A percentile compares a stretch with the other conserved stretches of the same genome.
Evolutionary conservation across 805 yeast genomes (phyloP).

Genomic region (Vanderwaltozyma verrucispora): DNA sequence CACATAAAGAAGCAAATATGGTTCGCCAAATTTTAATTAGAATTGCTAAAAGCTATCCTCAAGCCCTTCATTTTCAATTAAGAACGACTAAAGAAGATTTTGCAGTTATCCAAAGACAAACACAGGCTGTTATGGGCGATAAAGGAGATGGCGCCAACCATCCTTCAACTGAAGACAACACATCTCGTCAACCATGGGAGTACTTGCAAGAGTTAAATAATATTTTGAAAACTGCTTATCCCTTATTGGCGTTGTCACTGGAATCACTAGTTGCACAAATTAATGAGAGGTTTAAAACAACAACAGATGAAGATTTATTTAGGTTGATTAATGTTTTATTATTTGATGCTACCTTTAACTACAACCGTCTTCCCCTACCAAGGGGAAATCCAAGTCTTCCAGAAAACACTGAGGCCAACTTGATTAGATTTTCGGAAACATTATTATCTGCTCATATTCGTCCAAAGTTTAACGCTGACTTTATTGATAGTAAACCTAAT

Average conservation of each 20-base stretch:
- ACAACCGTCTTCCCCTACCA: slow-evolving; percentile 78
- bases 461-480: slow-evolving; percentile 85
- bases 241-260: slow-evolving; percentile 79
- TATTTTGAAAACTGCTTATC: slow-evolving; percentile 92
- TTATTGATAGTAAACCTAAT: slow-evolving; percentile 77
- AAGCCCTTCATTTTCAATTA: slow-evolving; percentile 91
- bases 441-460: slow-evolving; percentile 82
- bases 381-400: slow-evolving; percentile 84
- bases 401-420: slow-evolving; percentile 80
- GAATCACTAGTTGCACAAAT: slow-evolving; percentile 96
- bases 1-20: slow-evolving; percentile 83
- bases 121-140: slow-evolving; percentile 36
- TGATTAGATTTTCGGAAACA: slow-evolving; percentile 83
- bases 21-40: slow-evolving; percentile 81
- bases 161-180: slow-evolving; percentile 8
- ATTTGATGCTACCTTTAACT: slow-evolving; percentile 87
- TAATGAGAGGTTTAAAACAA: slow-evolving; percentile 83
- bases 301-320: slow-evolving; percentile 93
- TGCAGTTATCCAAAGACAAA: slow-evolving; percentile 75
- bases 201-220: slow-evolving; percentile 89
- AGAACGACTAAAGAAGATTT: slow-evolving; percentile 93
- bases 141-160: slow-evolving; percentile 11
- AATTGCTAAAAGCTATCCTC: slow-evolving; percentile 95
- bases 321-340: slow-evolving; percentile 84
- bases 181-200: slow-evolving; percentile 79